Conservation (phyloP, 805 yeast genomes). For the Schwanniomyces yamadae region DNA sequence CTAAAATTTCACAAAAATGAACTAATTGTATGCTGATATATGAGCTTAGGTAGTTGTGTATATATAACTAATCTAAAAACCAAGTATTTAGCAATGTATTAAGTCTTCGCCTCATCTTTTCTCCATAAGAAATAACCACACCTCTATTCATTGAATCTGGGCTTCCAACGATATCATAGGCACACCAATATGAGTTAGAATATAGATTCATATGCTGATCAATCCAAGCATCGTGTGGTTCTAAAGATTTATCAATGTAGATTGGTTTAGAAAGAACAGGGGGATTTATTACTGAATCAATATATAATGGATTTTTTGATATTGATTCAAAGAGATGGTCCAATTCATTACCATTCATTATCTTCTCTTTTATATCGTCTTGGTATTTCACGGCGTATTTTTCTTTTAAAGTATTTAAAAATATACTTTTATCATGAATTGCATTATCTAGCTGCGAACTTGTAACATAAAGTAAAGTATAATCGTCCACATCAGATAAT, state of each 20-base stretch:
- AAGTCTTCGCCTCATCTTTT: constrained; percentile 11
- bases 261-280: constrained; percentile 18
- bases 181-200: constrained; percentile 31
- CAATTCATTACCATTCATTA: constrained; percentile 2
- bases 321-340: constrained; percentile 9
- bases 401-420: constrained; percentile 2
- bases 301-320: constrained; percentile 20
- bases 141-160: constrained; percentile 19
- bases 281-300: constrained; percentile 25
- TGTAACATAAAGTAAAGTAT: constrained; percentile 28
- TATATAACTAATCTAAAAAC: constrained; percentile 11
- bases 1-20: background rate
- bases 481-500: constrained; percentile 22
- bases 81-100: constrained; percentile 25
- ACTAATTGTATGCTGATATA: background rate
- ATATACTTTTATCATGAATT: constrained; percentile 14
- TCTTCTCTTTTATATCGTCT: constrained; percentile 2
- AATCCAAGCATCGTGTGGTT: constrained; percentile 29
- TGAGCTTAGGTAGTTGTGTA: no score
- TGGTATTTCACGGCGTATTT: background rate
- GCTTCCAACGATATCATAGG: constrained; percentile 31
- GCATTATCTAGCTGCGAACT: constrained; percentile 36
- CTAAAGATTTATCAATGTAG: constrained; percentile 16
- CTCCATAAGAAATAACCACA: constrained; percentile 14
- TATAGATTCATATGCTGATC: constrained; percentile 13